Evolutionary conservation across 2,329 filamentous ascomycete genomes (phyloP).

Genomic region (Mariannaea elegans): DNA sequence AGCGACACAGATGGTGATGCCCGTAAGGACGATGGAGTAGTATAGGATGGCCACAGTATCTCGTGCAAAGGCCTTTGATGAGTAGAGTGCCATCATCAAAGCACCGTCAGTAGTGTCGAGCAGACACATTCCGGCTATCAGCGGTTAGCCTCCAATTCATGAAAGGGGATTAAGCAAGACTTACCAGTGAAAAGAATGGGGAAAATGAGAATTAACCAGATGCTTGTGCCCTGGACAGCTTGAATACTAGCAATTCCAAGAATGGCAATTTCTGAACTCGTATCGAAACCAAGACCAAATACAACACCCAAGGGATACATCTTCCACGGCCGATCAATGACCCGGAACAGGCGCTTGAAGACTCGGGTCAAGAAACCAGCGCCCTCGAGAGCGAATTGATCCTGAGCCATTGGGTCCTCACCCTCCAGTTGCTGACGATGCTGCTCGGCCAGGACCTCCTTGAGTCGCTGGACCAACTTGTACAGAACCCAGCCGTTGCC

Average conservation of each 20-base stretch:
- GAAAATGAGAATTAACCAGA: constrained; percentile 95
- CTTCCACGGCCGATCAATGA: constrained; percentile 85
- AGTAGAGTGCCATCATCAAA: constrained; percentile 94
- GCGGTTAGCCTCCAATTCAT: not conserved
- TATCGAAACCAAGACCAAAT: constrained; percentile 94
- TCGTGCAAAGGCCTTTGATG: constrained; percentile 77
- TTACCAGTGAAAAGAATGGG: constrained; percentile 86
- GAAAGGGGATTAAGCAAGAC: constrained; percentile 29
- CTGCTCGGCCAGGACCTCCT: constrained; percentile 60
- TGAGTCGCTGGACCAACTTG: constrained; percentile 76
- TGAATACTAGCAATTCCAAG: constrained; percentile 91
- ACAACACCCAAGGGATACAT: constrained; percentile 92
- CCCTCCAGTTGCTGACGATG: constrained; percentile 30
- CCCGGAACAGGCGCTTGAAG: constrained; percentile 78
- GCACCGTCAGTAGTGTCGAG: constrained; percentile 93
- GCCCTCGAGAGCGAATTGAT: constrained; percentile 75
- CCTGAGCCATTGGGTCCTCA: constrained; percentile 42
- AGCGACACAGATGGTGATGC: constrained; percentile 83
- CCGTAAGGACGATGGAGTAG: constrained; percentile 89
- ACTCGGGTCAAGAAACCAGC: constrained; percentile 77
- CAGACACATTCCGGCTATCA: constrained; percentile 86
- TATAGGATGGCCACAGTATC: constrained; percentile 92
- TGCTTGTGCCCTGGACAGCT: constrained; percentile 82
- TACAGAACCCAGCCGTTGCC: constrained; percentile 89
- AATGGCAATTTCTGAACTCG: constrained; percentile 91